A percentile compares a stretch with the other conserved stretches of the same genome.
phyloP scores from a whole-genome alignment of 2,329 filamentous ascomycete species.

The Salinomyces thailandicus region DNA sequence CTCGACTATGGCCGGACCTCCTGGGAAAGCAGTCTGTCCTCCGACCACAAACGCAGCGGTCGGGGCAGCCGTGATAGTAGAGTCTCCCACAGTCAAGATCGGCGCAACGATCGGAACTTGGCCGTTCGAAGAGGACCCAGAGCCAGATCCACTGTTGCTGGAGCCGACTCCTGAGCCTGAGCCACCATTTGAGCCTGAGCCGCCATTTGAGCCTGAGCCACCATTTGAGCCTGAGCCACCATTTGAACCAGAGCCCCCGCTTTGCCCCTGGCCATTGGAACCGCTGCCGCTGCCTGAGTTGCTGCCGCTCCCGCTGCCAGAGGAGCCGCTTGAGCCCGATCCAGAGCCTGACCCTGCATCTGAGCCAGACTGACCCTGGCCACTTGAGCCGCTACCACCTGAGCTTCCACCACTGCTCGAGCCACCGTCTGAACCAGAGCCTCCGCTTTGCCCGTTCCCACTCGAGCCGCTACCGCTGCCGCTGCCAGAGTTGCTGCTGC shows the following conservation, averaged over 20 bases:
- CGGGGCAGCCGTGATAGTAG: conserved; percentile 13
- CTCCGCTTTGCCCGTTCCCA: neutral
- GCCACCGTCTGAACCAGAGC: neutral
- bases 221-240: neutral
- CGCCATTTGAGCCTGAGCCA: neutral
- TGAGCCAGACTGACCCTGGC: neutral
- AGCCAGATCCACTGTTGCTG: conserved; percentile 1
- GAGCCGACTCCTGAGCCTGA: neutral
- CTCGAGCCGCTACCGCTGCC: neutral
- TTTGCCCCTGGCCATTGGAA: neutral
- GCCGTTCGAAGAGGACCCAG: conserved; percentile 1
- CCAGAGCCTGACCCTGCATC: neutral
- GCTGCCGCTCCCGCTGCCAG: neutral
- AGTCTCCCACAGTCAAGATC: conserved; percentile 11
- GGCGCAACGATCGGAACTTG: conserved; percentile 2
- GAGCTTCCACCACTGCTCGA: neutral
- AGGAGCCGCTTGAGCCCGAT: neutral
- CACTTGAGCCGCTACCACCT: neutral
- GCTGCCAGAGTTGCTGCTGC: neutral
- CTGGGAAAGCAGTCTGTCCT: conserved; percentile 19
- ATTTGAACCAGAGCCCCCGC: neutral
- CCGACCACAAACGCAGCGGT: conserved; percentile 17
- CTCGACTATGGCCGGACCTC: conserved; percentile 18
- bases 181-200: neutral
- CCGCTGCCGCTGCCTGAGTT: neutral